These are phyloP conservation scores for Paracoccidioides lutzii DNA, from an alignment of 2,329 filamentous ascomycete species.

Conservation along the genomic window DNA sequence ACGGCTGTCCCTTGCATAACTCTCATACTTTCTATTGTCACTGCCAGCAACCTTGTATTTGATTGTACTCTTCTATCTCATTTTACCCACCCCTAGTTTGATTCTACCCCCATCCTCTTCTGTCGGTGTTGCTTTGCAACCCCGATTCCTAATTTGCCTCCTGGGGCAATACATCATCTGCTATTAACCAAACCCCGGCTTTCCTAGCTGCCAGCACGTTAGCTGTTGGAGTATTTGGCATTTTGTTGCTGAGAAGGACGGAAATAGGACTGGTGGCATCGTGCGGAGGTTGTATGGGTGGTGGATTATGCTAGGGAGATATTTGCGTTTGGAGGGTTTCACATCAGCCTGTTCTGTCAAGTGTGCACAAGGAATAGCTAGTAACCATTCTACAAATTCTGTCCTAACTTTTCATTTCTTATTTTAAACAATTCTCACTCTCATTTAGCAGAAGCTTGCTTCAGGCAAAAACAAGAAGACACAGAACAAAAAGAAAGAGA, in stretches of 20 bases:
- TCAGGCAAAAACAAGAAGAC: slow-evolving; percentile 12
- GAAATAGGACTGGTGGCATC: neutral
- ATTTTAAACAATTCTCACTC: slow-evolving; percentile 14
- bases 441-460: slow-evolving; percentile 9
- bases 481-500: slow-evolving; percentile 9
- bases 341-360: slow-evolving; percentile 26
- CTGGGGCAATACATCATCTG: neutral
- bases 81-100: neutral
- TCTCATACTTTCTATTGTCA: neutral
- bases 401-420: slow-evolving; percentile 24
- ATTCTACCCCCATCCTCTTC: neutral
- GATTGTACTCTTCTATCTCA: neutral
- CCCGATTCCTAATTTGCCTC: neutral
- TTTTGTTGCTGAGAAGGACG: slow-evolving; percentile 1
- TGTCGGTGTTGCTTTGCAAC: neutral
- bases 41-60: neutral
- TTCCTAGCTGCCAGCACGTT: neutral
- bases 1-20: neutral
- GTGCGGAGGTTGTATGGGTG: slow-evolving; percentile 1
- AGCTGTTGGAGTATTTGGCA: slow-evolving; percentile 1
- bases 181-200: neutral
- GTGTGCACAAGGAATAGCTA: slow-evolving; percentile 32
- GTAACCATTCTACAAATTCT: slow-evolving; percentile 34
- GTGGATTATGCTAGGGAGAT: slow-evolving; percentile 13
- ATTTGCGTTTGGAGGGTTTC: slow-evolving; percentile 18